These are phyloP conservation scores for Oryza punctata DNA, from an alignment of 176 grass and related monocot genomes.

Conservation along the genomic window DNA sequence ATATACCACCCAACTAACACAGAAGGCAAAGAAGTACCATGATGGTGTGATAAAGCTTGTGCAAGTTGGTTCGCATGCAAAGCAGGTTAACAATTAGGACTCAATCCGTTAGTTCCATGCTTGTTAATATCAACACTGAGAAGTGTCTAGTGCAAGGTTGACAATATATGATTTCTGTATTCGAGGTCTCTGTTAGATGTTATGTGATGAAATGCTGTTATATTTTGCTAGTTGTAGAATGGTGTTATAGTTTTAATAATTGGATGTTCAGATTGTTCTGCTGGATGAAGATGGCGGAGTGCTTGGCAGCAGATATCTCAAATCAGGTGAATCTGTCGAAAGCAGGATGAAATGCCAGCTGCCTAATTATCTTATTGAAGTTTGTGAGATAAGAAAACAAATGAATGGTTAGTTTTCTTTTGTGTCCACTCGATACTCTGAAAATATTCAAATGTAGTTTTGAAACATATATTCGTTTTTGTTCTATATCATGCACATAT, in stretches of 20 bases:
- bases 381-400: conserved; percentile 48
- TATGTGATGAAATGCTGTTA: conserved; percentile 21
- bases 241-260: conserved; percentile 11
- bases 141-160: conserved; percentile 20
- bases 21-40: conserved; percentile 88
- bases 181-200: conserved; percentile 20
- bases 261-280: conserved; percentile 58
- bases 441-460: not conserved
- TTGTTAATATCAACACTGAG: not conserved
- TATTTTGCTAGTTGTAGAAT: conserved; percentile 3
- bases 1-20: conserved; percentile 76
- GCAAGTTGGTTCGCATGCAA: conserved; percentile 54
- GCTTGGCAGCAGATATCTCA: conserved; percentile 62
- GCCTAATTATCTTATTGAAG: conserved; percentile 65
- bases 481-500: conserved; percentile 10
- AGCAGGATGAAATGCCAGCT: conserved; percentile 54
- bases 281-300: conserved; percentile 60
- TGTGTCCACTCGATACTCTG: not conserved
- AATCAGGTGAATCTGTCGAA: conserved; percentile 71
- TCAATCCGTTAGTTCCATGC: conserved; percentile 12
- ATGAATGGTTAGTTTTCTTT: conserved; percentile 49
- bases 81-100: conserved; percentile 55
- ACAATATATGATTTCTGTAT: conserved; percentile 8
- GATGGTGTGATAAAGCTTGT: conserved; percentile 65
- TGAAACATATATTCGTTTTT: not conserved